A percentile compares a stretch with the other conserved stretches of the same genome.
phyloP scores from a whole-genome alignment of 805 yeast genomes.

The Barnettozyma siamensis region DNA sequence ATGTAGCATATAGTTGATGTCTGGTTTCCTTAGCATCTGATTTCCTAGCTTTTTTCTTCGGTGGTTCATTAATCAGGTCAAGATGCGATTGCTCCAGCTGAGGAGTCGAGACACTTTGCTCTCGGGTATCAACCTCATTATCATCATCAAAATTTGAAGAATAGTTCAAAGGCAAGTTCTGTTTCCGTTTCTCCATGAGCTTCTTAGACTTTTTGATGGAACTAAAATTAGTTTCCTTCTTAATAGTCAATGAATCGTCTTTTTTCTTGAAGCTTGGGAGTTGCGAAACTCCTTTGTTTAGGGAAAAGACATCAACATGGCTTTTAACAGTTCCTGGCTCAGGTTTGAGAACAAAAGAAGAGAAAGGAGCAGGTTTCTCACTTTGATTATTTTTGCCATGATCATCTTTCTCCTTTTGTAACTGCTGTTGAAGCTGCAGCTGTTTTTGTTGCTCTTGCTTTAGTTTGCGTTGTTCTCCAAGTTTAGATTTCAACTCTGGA shows the following conservation, averaged over 20 bases:
- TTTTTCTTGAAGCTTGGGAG: slow-evolving; percentile 20
- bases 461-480: slow-evolving; percentile 8
- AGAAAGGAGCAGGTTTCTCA: no score
- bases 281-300: slow-evolving; percentile 10
- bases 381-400: neutral
- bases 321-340: neutral
- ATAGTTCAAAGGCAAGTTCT: slow-evolving; percentile 15
- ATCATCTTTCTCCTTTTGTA: neutral
- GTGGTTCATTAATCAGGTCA: slow-evolving; percentile 9
- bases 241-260: slow-evolving; percentile 18
- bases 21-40: neutral
- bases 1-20: slow-evolving; percentile 18
- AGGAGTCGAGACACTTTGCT: slow-evolving; percentile 11
- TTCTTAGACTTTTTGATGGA: slow-evolving; percentile 1
- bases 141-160: slow-evolving; percentile 18
- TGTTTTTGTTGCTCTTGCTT: neutral
- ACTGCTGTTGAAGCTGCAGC: neutral
- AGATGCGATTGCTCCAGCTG: slow-evolving; percentile 6
- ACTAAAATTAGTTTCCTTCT: slow-evolving; percentile 8
- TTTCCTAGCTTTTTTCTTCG: slow-evolving; percentile 13
- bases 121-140: slow-evolving; percentile 9
- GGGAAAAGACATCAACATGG: slow-evolving; percentile 20
- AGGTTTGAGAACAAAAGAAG: neutral
- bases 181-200: slow-evolving; percentile 16
- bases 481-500: slow-evolving; percentile 40